phyloP scores from a whole-genome alignment of 345 rosid species.

The Heritiera fomes region DNA sequence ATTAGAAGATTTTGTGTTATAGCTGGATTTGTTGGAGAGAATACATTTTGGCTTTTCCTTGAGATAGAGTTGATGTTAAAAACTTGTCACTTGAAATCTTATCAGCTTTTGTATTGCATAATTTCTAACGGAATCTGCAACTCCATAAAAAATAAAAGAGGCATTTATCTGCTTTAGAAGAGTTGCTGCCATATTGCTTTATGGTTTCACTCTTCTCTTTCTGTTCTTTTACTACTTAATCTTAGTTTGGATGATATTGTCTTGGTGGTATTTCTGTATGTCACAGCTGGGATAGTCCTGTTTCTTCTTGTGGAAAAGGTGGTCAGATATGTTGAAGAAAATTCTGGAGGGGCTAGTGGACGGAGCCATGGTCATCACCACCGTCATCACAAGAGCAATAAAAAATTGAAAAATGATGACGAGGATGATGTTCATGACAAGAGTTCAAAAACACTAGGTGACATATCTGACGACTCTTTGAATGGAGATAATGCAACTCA shows the following conservation, averaged over 20 bases:
- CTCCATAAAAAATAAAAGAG: neutral
- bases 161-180: slow-evolving; percentile 13
- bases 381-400: slow-evolving; percentile 56
- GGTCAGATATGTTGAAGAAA: slow-evolving; percentile 84
- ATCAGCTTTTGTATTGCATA: neutral
- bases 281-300: slow-evolving; percentile 91
- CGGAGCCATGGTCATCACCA: slow-evolving; percentile 78
- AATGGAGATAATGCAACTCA: slow-evolving; percentile 35
- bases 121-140: neutral
- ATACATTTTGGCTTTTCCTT: neutral
- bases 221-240: neutral
- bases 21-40: neutral
- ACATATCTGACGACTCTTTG: slow-evolving; percentile 37
- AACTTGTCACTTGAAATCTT: neutral
- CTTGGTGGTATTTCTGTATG: slow-evolving; percentile 26
- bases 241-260: slow-evolving; percentile 20
- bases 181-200: neutral
- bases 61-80: slow-evolving; percentile 8
- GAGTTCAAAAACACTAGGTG: slow-evolving; percentile 36
- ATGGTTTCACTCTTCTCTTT: neutral
- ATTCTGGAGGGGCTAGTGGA: slow-evolving; percentile 53
- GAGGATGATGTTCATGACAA: slow-evolving; percentile 29
- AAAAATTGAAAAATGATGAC: slow-evolving; percentile 62
- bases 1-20: neutral
- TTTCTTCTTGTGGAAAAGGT: slow-evolving; percentile 93